A percentile compares a stretch with the other conserved stretches of the same genome.
Evolutionary conservation across 169 alveolate species (phyloP).

Genomic region (Toxoplasma gondii): DNA sequence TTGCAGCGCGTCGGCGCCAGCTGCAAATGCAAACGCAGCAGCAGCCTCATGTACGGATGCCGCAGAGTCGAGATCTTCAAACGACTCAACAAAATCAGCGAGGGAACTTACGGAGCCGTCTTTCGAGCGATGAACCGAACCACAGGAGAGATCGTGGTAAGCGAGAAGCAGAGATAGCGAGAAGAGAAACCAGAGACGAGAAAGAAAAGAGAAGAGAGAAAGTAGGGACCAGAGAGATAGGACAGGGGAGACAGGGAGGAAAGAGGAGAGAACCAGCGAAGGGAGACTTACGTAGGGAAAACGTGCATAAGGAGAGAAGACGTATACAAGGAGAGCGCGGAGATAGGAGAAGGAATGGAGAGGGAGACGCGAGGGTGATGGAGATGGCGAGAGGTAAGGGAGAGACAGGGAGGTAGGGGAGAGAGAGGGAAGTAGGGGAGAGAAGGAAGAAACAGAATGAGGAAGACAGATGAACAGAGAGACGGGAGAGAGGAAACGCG

Average conservation of each 20-base stretch:
- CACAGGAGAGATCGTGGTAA: constrained; percentile 66
- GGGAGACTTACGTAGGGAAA: no score
- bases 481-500: background rate
- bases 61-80: constrained; percentile 78
- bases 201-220: no score
- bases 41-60: constrained; percentile 67
- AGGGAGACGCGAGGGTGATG: no score
- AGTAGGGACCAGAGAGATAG: background rate
- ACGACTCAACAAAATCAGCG: constrained; percentile 88
- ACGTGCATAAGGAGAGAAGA: no score
- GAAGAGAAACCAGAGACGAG: no score
- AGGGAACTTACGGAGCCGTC: constrained; percentile 95
- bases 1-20: background rate
- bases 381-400: no score
- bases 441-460: background rate
- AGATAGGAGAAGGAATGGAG: no score
- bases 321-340: no score
- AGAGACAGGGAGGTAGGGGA: no score
- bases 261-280: no score
- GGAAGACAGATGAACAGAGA: background rate
- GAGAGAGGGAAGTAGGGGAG: background rate
- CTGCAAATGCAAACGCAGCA: constrained; percentile 33
- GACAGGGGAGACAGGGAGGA: no score
- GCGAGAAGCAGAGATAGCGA: background rate
- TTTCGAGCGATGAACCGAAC: constrained; percentile 84